Conservation (phyloP, 495 filamentous ascomycete genomes). For the Podospora anserina region DNA sequence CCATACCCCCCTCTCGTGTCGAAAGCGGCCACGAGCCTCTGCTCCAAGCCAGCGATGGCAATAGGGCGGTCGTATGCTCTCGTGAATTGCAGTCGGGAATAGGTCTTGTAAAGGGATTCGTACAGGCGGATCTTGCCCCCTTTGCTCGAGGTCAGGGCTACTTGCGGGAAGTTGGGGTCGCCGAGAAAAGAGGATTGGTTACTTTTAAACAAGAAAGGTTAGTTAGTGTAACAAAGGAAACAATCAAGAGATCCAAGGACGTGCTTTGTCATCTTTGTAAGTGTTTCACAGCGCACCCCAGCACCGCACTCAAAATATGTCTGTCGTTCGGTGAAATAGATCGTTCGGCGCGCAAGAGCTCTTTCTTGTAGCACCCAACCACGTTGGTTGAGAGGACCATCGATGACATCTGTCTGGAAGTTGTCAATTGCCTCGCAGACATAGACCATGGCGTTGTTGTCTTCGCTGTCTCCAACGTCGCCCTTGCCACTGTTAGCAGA, state of each 20-base stretch:
- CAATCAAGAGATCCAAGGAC: background rate
- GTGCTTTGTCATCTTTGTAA: conserved; percentile 30
- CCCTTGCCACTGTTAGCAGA: background rate
- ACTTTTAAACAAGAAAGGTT: conserved; percentile 13
- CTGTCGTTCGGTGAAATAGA: conserved; percentile 38
- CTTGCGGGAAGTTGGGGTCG: conserved; percentile 36
- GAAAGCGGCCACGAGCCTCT: conserved; percentile 24
- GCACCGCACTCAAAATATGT: conserved; percentile 42
- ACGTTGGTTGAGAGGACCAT: conserved; percentile 29
- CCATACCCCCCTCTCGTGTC: conserved; percentile 23
- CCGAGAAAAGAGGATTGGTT: conserved; percentile 30
- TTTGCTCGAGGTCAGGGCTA: background rate
- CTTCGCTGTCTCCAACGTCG: background rate
- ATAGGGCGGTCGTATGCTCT: conserved; percentile 26
- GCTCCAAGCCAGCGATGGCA: conserved; percentile 32
- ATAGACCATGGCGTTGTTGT: conserved; percentile 6
- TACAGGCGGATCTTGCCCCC: conserved; percentile 26
- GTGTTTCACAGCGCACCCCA: conserved; percentile 39
- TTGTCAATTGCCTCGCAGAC: conserved; percentile 31
- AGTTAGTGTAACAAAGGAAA: background rate
- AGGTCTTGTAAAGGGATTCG: conserved; percentile 32
- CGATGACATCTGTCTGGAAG: conserved; percentile 32
- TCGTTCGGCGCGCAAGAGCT: conserved; percentile 37
- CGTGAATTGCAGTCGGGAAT: conserved; percentile 32
- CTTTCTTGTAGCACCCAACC: conserved; percentile 44